Percentiles rank a stretch among this genome's conserved stretches.
Evolutionary conservation across 192 early-diverging fungal genomes (phyloP).

Genomic region (Ambispora gerdemannii): DNA sequence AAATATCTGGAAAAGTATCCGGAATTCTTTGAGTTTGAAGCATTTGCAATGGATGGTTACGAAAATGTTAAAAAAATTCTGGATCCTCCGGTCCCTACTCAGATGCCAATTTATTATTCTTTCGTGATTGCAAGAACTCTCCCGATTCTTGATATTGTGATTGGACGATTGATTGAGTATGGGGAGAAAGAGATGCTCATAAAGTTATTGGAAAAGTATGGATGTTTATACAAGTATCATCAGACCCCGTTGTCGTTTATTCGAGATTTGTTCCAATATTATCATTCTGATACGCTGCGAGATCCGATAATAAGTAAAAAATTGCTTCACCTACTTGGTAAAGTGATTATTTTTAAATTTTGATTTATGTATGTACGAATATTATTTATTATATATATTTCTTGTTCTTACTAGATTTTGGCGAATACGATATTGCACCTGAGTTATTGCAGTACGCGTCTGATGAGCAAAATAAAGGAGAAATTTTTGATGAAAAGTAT

Average conservation of each 20-base stretch:
- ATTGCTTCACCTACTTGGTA: slow-evolving; percentile 59
- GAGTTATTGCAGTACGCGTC: slow-evolving; percentile 36
- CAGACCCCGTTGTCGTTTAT: slow-evolving; percentile 66
- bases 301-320: slow-evolving; percentile 53
- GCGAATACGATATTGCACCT: slow-evolving; percentile 41
- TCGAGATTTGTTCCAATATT: slow-evolving; percentile 62
- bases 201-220: slow-evolving; percentile 61
- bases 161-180: slow-evolving; percentile 67
- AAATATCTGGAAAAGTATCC: slow-evolving; percentile 63
- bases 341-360: slow-evolving; percentile 48
- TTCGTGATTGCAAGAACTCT: slow-evolving; percentile 65
- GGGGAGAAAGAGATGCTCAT: slow-evolving; percentile 55
- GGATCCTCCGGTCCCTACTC: slow-evolving; percentile 56
- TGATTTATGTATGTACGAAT: slow-evolving; percentile 36
- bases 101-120: slow-evolving; percentile 70
- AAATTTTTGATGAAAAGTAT: slow-evolving; percentile 48
- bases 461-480: slow-evolving; percentile 33
- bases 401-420: slow-evolving; percentile 41
- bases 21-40: slow-evolving; percentile 75
- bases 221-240: slow-evolving; percentile 61
- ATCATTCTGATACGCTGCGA: slow-evolving; percentile 58
- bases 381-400: slow-evolving; percentile 42
- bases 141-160: slow-evolving; percentile 61
- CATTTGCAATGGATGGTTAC: slow-evolving; percentile 46
- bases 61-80: slow-evolving; percentile 40